Conservation (phyloP, 768 basidiomycete species). For the Holtermanniella nyarrowii region DNA sequence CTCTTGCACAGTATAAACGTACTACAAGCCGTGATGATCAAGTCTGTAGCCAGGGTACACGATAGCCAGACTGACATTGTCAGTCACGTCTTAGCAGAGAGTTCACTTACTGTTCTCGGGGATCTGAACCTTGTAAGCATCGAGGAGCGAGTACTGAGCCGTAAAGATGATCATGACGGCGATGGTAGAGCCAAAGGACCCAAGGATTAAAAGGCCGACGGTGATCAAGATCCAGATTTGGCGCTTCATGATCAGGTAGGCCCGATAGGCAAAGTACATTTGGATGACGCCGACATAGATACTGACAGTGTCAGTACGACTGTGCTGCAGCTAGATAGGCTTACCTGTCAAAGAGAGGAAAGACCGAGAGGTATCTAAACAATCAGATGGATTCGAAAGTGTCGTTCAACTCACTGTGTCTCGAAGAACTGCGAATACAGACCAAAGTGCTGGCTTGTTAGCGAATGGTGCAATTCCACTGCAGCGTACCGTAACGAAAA, state of each 20-base stretch:
- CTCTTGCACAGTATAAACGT: background rate
- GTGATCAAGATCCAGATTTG: slow-evolving; percentile 5
- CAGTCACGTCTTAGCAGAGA: background rate
- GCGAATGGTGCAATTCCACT: slow-evolving; percentile 1
- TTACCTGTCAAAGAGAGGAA: slow-evolving; percentile 10
- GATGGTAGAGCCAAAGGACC: slow-evolving; percentile 8
- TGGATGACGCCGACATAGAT: slow-evolving; percentile 13
- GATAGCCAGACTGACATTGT: slow-evolving; percentile 12
- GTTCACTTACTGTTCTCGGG: background rate
- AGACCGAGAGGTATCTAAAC: slow-evolving; percentile 9
- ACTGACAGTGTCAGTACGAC: background rate
- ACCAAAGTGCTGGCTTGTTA: background rate
- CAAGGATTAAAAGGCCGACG: slow-evolving; percentile 5
- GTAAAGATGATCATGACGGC: slow-evolving; percentile 14
- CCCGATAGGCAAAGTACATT: slow-evolving; percentile 15
- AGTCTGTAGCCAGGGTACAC: slow-evolving; percentile 15
- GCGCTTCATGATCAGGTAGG: slow-evolving; percentile 8
- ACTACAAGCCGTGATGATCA: slow-evolving; percentile 18
- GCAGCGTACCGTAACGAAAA: slow-evolving; percentile 6
- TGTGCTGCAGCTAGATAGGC: background rate
- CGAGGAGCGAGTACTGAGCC: slow-evolving; percentile 6
- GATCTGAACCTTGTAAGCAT: slow-evolving; percentile 2
- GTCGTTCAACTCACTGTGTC: slow-evolving; percentile 2
- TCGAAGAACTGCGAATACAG: slow-evolving; percentile 8
- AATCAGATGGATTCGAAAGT: background rate